Evolutionary conservation across 139 green algal species (phyloP).

Genomic region (Closterium sp.): DNA sequence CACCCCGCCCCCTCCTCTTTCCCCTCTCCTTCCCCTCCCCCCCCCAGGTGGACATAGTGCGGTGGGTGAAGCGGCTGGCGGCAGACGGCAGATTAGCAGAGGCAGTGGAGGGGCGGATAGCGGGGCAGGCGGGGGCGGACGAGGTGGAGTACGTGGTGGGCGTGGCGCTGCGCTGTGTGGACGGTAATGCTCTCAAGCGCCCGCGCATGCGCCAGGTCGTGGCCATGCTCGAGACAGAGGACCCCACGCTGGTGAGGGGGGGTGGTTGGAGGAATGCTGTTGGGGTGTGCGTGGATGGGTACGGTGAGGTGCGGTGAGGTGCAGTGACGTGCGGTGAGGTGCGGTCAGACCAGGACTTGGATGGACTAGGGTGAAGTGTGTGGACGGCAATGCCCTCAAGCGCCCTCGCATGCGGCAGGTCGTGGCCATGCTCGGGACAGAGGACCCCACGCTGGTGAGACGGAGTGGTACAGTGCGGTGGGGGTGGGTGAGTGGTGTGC

Average conservation of each 20-base stretch:
- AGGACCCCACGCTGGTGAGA: no score
- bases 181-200: slow-evolving; percentile 23
- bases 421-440: slow-evolving; percentile 22
- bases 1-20: no score
- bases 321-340: no score
- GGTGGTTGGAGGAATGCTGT: no score
- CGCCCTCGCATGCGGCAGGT: slow-evolving; percentile 21
- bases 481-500: no score
- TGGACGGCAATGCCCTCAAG: slow-evolving; percentile 30
- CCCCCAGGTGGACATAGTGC: slow-evolving; percentile 23
- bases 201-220: slow-evolving; percentile 20
- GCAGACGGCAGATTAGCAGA: not conserved
- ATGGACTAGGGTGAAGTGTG: not conserved
- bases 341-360: no score
- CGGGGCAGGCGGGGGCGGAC: not conserved
- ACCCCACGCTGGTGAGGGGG: slow-evolving; percentile 7
- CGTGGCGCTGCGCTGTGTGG: slow-evolving; percentile 26
- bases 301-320: no score
- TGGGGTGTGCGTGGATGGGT: no score
- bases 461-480: no score
- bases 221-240: slow-evolving; percentile 28
- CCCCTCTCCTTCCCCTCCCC: not conserved
- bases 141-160: slow-evolving; percentile 24
- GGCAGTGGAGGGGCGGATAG: slow-evolving; percentile 3
- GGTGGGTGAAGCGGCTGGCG: slow-evolving; percentile 9